Evolutionary conservation across 1,139 yeast genomes (phyloP), one percentile per base, ranked within the genome.

Genomic region (Lodderomyces margitis): DNA sequence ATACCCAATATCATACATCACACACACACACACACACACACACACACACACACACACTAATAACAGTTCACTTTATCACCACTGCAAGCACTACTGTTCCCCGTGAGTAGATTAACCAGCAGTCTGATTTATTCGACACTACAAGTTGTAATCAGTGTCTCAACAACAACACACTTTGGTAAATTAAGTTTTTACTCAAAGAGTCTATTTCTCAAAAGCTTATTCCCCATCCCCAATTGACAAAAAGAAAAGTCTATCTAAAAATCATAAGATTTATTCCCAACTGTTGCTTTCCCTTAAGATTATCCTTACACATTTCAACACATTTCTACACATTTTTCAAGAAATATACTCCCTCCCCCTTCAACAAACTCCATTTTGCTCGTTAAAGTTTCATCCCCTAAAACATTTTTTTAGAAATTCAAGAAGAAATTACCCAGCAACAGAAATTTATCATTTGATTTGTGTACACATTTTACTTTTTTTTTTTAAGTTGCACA

Each of bases 351-450:
- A 4, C 16, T 4, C 8, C 11, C 4, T 9, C 4, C 16, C 12
- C 16, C 4, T 4, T 25, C 9, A 8, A 15, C 16, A 28, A 14
- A 15, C 19, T 28, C 16, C 16, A 8, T 28, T 11, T 11, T 11
- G n/a, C 11, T 15, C 32, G n/a, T n/a, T n/a, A 21, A 21, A 21
- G 10, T 21, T 11, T 3, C 8, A 14, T 12, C 35, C 35, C 35
- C 35, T 32, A 32, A 17, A 32, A 32, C 35, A 19, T 32, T 17
- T 32, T 32, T 32, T 20, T 9, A 32, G 20, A 16, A 32, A 32
- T 14, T 6, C 16, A 19, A 20, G n/a, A n/a, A 6, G 14, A 32
- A 32, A 10, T 5, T 3, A 11, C 17, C 32, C 32, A 31, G 16
- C 30, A n/a, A 9, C 16, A 25, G 32, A 28, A 28, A 28, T 19